These are phyloP conservation scores for Aspergillus saccharolyticus DNA, from an alignment of 495 filamentous ascomycete species.

Conservation along the genomic window DNA sequence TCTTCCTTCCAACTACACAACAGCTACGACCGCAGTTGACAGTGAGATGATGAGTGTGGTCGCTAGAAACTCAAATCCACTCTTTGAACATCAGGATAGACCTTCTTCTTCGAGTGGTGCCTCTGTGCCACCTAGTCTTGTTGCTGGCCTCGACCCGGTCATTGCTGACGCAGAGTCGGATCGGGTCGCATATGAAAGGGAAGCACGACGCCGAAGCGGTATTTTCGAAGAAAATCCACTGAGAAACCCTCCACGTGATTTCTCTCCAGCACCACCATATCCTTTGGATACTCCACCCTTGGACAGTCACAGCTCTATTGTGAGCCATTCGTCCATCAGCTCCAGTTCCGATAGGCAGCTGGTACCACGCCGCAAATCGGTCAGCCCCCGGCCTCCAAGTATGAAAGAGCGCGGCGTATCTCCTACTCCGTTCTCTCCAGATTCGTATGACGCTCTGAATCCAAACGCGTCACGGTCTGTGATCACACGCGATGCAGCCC, in stretches of 20 bases:
- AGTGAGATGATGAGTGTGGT: not conserved
- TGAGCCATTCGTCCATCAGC: constrained; percentile 10
- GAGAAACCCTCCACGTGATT: constrained; percentile 23
- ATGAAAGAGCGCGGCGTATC: constrained; percentile 33
- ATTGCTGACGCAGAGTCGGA: constrained; percentile 55
- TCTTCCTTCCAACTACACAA: not conserved
- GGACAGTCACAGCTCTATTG: constrained; percentile 19
- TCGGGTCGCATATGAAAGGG: constrained; percentile 23
- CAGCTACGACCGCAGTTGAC: not conserved
- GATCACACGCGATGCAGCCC: constrained; percentile 26
- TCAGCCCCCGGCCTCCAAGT: constrained; percentile 16
- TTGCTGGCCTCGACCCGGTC: constrained; percentile 62
- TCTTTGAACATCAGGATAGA: not conserved
- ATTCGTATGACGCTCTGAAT: constrained; percentile 58
- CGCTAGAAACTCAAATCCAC: too few species aligned
- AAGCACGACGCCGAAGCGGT: constrained; percentile 24
- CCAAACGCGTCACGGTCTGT: constrained; percentile 34
- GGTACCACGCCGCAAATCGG: constrained; percentile 15
- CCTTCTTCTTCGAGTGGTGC: constrained; percentile 35
- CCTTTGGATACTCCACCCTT: constrained; percentile 34
- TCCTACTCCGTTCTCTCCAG: constrained; percentile 78
- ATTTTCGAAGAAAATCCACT: constrained; percentile 30
- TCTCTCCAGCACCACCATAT: constrained; percentile 22
- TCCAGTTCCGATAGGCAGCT: constrained; percentile 7
- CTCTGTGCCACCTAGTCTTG: constrained; percentile 59